Evolutionary conservation across 2,329 filamentous ascomycete species (phyloP).

Genomic region (Didymosphaeria variabile): DNA sequence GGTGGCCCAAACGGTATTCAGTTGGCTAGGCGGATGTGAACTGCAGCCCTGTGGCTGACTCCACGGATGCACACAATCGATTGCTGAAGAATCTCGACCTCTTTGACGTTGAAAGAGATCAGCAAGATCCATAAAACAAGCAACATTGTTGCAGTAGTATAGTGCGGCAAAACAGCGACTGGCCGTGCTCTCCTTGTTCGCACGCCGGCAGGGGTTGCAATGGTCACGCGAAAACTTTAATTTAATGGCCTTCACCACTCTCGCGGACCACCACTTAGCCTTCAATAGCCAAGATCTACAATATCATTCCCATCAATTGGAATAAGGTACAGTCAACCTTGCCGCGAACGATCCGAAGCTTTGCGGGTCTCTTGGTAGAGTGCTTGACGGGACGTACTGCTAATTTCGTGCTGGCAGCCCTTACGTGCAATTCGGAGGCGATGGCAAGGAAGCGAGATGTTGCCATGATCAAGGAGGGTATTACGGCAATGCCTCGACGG

Average conservation of each 20-base stretch:
- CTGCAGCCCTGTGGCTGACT: background rate
- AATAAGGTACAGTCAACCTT: constrained; percentile 14
- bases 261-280: constrained; percentile 21
- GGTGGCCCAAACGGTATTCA: background rate
- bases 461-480: background rate
- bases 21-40: constrained; percentile 9
- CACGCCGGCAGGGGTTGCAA: constrained; percentile 14
- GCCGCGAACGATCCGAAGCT: constrained; percentile 6
- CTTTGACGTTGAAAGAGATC: background rate
- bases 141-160: constrained; percentile 4
- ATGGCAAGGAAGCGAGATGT: background rate
- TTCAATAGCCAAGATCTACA: constrained; percentile 13
- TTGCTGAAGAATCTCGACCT: background rate
- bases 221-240: constrained; percentile 34
- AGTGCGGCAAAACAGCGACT: constrained; percentile 8
- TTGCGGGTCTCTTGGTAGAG: constrained; percentile 3
- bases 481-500: background rate
- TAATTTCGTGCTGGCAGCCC: background rate
- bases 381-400: constrained; percentile 11
- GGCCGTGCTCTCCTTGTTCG: constrained; percentile 18
- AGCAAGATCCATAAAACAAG: constrained; percentile 11
- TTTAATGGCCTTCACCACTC: constrained; percentile 27
- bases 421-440: background rate
- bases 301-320: constrained; percentile 22
- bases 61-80: background rate